Evolutionary conservation across 352 stramenopile species (phyloP), one percentile per base, ranked within the genome.

Genomic region (Phytopythium mirpurense): DNA sequence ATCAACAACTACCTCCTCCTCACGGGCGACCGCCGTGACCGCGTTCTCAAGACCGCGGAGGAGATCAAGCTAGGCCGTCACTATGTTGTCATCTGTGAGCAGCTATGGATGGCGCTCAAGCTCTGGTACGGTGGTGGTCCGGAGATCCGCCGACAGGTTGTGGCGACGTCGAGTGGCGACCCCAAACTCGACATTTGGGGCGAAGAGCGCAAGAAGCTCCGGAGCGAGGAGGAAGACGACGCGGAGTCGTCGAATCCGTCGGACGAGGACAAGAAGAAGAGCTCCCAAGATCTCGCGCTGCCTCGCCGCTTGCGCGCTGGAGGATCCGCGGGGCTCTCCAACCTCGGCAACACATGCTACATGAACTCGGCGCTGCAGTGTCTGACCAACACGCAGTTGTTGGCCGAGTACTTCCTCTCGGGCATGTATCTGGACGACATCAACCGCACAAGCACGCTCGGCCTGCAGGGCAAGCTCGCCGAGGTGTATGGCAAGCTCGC

Each of bases 381-480:
- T 59, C 75, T 99, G 29, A 91, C 81, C 18, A 97, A 99, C 71
- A 99, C 96, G 0, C 83, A 96, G 50, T 72, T 98, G 32, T 67
- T 99, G 21, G 78, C 90, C 14, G 83, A 97, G 41, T 99, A 99
- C 63, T 99, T 99, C 67, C 60, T 99, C 7, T 96, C 79, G 7
- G 81, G 85, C 27, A 95, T 93, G 85, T 95, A 95, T 54, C 64
- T 95, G 43, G 78, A 90, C 46, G 86, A 98, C 62, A 75, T 99
- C 32, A 99, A 99, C 59, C 82, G 88, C 34, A 93, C 93, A 19
- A 99, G 98, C 63, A 97, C 96, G 19, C 72, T 99, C 11, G 96
- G 97, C 11, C 86, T 96, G 26, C 89, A 97, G 54, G 97, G 96
- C 9, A 90, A 96, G 68, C 66, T 99, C 18, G 96, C 94, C 1